Conservation (phyloP, 257 asterid species). For the Pogostemon cablin region DNA sequence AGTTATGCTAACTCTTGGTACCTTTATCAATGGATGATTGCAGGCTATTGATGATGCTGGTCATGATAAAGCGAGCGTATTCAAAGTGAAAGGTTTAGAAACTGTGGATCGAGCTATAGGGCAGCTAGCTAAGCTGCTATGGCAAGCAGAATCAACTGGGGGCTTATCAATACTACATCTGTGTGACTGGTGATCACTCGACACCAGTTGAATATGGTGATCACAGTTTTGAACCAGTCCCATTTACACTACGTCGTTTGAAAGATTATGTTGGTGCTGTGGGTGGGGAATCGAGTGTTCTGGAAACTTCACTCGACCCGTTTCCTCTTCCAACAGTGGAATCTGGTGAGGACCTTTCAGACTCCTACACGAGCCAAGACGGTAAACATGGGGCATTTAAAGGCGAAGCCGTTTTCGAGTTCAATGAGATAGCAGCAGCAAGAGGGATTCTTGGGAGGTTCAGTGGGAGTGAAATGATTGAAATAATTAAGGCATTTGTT, state of each 20-base stretch:
- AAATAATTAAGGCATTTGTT: conserved; percentile 69
- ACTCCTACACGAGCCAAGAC: conserved; percentile 36
- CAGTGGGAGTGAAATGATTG: conserved; percentile 94
- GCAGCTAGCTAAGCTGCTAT: conserved; percentile 84
- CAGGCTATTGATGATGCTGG: conserved; percentile 99
- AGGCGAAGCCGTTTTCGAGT: conserved; percentile 75
- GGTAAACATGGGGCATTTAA: conserved; percentile 45
- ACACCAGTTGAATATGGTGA: conserved; percentile 99
- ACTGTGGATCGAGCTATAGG: conserved; percentile 93
- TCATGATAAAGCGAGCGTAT: conserved; percentile 91
- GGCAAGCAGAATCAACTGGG: conserved; percentile 82
- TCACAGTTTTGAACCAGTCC: conserved; percentile 99
- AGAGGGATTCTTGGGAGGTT: conserved; percentile 89
- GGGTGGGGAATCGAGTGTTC: conserved; percentile 69
- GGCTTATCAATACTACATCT: conserved; percentile 64
- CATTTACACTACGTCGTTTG: conserved; percentile 74
- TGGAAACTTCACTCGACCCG: conserved; percentile 70
- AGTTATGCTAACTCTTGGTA: background rate
- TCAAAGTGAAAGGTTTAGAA: conserved; percentile 91
- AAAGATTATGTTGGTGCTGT: conserved; percentile 74
- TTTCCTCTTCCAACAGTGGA: conserved; percentile 75
- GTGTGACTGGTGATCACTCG: conserved; percentile 94
- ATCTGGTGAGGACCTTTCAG: conserved; percentile 46
- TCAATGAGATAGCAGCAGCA: conserved; percentile 79
- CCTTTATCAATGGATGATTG: conserved; percentile 12